Evolutionary conservation across 2,329 filamentous ascomycete genomes (phyloP).

Genomic region (Aspergillus costaricaensis): DNA sequence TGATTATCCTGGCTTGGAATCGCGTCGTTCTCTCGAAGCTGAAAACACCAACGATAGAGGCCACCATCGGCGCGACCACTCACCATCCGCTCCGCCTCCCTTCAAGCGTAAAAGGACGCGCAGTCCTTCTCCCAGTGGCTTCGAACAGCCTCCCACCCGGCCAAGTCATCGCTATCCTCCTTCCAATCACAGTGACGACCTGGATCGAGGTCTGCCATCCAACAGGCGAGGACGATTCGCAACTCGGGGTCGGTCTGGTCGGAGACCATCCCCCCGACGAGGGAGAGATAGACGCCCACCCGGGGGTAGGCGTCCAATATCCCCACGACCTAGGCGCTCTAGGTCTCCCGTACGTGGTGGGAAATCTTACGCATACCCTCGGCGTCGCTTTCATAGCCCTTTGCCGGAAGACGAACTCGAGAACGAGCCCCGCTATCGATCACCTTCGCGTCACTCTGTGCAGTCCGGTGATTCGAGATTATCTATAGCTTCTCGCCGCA

Average conservation of each 20-base stretch:
- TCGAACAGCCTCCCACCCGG: slow-evolving; percentile 29
- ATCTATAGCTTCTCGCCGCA: slow-evolving; percentile 27
- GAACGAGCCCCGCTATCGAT: slow-evolving; percentile 33
- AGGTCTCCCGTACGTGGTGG: slow-evolving; percentile 36
- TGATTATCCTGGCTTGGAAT: slow-evolving; percentile 25
- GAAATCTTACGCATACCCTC: slow-evolving; percentile 28
- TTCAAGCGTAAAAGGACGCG: slow-evolving; percentile 45
- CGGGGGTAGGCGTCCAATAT: slow-evolving; percentile 31
- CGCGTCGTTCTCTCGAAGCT: slow-evolving; percentile 20
- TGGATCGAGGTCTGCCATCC: slow-evolving; percentile 40
- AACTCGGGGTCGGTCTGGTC: slow-evolving; percentile 35
- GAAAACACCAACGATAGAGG: slow-evolving; percentile 26
- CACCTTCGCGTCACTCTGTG: slow-evolving; percentile 38
- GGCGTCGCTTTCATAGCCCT: slow-evolving; percentile 32
- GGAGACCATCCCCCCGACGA: slow-evolving; percentile 35
- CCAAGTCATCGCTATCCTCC: slow-evolving; percentile 24
- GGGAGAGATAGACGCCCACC: slow-evolving; percentile 36
- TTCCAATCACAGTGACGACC: slow-evolving; percentile 37
- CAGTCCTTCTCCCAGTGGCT: slow-evolving; percentile 42
- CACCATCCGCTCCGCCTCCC: slow-evolving; percentile 33
- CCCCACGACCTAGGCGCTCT: slow-evolving; percentile 31
- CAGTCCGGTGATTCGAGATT: slow-evolving; percentile 37
- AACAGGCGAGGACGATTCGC: slow-evolving; percentile 39
- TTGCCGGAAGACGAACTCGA: slow-evolving; percentile 28
- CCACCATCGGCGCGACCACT: slow-evolving; percentile 31